A percentile compares a stretch with the other conserved stretches of the same genome.
Conservation (phyloP, 306 rosid species). For the Trifolium fragiferum region DNA sequence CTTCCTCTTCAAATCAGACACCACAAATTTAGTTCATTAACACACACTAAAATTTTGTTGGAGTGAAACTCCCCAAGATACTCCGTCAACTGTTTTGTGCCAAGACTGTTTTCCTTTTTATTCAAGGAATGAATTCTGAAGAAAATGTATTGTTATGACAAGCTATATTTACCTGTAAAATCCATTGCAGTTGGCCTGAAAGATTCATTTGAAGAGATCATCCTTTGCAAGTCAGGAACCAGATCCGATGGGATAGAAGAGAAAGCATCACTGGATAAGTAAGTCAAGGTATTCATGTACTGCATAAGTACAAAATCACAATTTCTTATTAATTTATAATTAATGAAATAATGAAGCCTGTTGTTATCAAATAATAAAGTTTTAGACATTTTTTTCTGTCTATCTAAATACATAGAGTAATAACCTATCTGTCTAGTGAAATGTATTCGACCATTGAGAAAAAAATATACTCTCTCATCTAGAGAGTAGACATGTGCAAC, state of each 20-base stretch:
- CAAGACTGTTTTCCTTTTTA: conserved; percentile 27
- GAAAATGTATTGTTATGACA: conserved; percentile 27
- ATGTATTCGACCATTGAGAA: conserved; percentile 23
- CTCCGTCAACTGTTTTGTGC: background rate
- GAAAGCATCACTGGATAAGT: conserved; percentile 89
- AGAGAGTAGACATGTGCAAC: conserved; percentile 28
- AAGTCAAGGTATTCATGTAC: conserved; percentile 93
- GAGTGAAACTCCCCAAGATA: background rate
- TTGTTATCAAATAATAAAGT: background rate
- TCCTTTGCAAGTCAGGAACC: conserved; percentile 89
- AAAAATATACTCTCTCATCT: conserved; percentile 12
- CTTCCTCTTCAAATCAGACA: background rate
- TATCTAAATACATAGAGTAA: conserved; percentile 14
- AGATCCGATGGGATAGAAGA: conserved; percentile 83
- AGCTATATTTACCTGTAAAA: conserved; percentile 73
- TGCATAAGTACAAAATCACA: conserved; percentile 57
- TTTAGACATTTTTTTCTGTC: background rate
- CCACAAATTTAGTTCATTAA: background rate
- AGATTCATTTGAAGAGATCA: conserved; percentile 91
- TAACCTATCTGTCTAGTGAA: conserved; percentile 6
- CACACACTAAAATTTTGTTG: background rate
- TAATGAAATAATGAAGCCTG: conserved; percentile 32
- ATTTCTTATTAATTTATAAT: conserved; percentile 37
- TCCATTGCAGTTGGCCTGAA: conserved; percentile 83
- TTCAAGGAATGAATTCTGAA: conserved; percentile 25